phyloP scores from a whole-genome alignment of 345 rosid genomes.

The Murraya paniculata region DNA sequence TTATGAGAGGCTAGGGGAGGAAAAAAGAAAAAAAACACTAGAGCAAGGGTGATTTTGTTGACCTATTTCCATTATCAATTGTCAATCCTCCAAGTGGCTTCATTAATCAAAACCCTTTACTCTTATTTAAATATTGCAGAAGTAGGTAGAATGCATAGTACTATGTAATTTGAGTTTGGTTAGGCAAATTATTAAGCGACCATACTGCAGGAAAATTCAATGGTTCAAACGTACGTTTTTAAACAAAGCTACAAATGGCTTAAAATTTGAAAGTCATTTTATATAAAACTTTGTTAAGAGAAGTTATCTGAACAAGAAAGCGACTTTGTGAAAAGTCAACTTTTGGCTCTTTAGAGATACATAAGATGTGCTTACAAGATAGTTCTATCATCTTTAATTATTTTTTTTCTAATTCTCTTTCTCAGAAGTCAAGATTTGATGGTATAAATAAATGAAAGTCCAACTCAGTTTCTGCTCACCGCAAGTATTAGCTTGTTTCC shows the following conservation, averaged over 20 bases:
- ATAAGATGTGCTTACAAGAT: neutral
- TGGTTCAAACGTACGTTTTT: neutral
- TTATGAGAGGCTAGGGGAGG: too few relatives aligned
- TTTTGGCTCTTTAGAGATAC: neutral
- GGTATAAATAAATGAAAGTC: neutral
- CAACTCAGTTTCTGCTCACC: neutral
- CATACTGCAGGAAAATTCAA: neutral
- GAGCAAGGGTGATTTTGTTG: too few relatives aligned
- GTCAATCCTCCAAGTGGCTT: neutral
- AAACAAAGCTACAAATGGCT: neutral
- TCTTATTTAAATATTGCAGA: neutral
- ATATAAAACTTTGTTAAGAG: neutral
- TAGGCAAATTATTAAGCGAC: neutral
- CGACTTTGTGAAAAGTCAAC: slow-evolving; percentile 3
- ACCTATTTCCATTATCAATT: too few relatives aligned
- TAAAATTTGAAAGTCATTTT: neutral
- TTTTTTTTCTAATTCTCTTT: neutral
- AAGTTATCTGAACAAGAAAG: neutral
- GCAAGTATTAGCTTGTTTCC: neutral
- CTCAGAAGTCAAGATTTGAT: neutral
- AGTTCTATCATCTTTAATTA: neutral
- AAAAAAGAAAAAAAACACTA: too few relatives aligned
- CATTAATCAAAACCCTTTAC: neutral
- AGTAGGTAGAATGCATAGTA: neutral
- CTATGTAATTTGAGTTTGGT: neutral